Percentiles rank a stretch among this genome's conserved stretches.
Evolutionary conservation across 2,329 filamentous ascomycete species (phyloP).

Genomic region (Aspergillus sp.): DNA sequence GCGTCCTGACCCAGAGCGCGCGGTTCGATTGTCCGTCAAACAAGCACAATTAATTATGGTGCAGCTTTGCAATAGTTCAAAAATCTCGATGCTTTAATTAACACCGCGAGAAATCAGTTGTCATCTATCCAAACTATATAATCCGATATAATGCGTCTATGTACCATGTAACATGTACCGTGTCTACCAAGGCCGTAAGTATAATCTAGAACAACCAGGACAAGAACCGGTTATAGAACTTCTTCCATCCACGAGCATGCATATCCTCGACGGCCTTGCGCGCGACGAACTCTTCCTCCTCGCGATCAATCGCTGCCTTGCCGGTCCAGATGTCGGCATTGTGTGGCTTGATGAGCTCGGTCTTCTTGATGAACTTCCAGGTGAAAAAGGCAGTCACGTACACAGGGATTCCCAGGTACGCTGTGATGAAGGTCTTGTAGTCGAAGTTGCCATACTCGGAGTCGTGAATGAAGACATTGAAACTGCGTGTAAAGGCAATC

Average conservation of each 20-base stretch:
- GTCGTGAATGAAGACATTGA: constrained; percentile 62
- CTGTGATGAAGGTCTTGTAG: constrained; percentile 75
- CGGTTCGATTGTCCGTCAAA: no score
- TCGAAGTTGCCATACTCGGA: constrained; percentile 58
- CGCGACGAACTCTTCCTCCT: constrained; percentile 51
- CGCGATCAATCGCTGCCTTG: constrained; percentile 70
- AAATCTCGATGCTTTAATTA: no score
- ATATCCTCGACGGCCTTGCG: neutral
- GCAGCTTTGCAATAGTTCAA: no score
- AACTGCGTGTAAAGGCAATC: constrained; percentile 81
- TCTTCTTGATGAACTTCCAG: constrained; percentile 60
- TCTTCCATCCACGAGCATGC: neutral
- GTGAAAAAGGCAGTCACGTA: constrained; percentile 69
- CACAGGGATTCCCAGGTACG: constrained; percentile 73
- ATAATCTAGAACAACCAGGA: neutral
- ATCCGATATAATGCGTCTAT: no score
- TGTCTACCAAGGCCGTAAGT: no score
- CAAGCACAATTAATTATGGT: no score
- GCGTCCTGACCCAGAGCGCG: no score
- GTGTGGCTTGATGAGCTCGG: constrained; percentile 55
- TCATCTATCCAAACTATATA: no score
- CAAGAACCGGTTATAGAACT: neutral
- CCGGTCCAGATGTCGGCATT: constrained; percentile 69
- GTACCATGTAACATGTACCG: no score
- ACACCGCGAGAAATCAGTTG: no score